These are phyloP conservation scores for Antarctomyces pellizariae DNA, from an alignment of 495 filamentous ascomycete species.

Conservation along the genomic window DNA sequence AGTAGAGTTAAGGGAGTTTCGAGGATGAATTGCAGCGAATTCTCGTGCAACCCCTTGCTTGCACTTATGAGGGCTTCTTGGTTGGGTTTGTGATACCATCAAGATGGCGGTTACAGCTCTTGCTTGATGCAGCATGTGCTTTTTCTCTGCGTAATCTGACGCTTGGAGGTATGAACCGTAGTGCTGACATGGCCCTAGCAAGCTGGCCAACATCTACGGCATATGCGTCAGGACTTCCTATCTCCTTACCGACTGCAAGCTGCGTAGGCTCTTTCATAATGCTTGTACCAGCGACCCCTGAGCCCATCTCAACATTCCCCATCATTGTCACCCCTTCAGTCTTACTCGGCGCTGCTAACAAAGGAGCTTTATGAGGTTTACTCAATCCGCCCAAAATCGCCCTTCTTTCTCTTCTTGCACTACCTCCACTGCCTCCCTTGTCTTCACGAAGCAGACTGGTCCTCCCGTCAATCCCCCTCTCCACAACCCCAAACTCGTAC, in stretches of 20 bases:
- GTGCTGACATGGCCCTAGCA: slow-evolving; percentile 54
- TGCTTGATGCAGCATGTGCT: no score
- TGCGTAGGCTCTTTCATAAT: slow-evolving; percentile 1
- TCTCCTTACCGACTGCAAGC: background rate
- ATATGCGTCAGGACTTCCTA: background rate
- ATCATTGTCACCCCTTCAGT: no score
- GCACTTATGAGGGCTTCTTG: no score
- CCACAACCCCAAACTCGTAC: slow-evolving; percentile 76
- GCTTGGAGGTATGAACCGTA: slow-evolving; percentile 62
- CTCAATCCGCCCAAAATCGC: slow-evolving; percentile 5
- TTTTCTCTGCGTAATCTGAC: slow-evolving; percentile 45
- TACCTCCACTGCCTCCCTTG: slow-evolving; percentile 4
- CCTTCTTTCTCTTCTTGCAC: slow-evolving; percentile 10
- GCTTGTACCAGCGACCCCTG: slow-evolving; percentile 3
- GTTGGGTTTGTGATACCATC: no score
- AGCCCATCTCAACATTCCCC: no score
- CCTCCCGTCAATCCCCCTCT: slow-evolving; percentile 68
- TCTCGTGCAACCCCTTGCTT: no score
- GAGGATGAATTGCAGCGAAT: no score
- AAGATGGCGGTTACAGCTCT: no score
- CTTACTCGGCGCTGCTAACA: no score
- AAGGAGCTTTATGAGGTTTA: no score
- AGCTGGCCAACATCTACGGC: slow-evolving; percentile 46
- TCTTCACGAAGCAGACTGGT: slow-evolving; percentile 41
- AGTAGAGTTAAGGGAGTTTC: no score